Evolutionary conservation across 805 yeast species (phyloP).

Genomic region (Monosporozyma solicola): DNA sequence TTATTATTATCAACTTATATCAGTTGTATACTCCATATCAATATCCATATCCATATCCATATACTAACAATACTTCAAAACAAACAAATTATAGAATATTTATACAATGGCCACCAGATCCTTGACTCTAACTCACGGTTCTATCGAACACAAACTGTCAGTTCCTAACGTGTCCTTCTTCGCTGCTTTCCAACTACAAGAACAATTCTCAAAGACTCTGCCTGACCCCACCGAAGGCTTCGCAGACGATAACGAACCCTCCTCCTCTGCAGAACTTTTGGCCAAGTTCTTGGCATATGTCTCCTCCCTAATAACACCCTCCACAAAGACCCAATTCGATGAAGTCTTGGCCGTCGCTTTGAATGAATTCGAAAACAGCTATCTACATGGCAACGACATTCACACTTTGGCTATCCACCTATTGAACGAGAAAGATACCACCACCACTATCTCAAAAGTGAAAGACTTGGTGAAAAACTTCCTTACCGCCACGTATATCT

Average conservation of each 20-base stretch:
- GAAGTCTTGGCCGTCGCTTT: slow-evolving; percentile 64
- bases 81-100: neutral
- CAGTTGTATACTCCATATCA: too few relatives aligned
- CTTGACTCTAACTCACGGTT: slow-evolving; percentile 72
- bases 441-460: slow-evolving; percentile 61
- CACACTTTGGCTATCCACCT: slow-evolving; percentile 78
- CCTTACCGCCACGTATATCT: slow-evolving; percentile 48
- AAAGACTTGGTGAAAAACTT: slow-evolving; percentile 72
- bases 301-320: slow-evolving; percentile 39
- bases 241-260: slow-evolving; percentile 81
- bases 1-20: too few relatives aligned
- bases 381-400: slow-evolving; percentile 67
- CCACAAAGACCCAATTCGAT: slow-evolving; percentile 41
- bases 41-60: neutral
- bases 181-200: slow-evolving; percentile 77
- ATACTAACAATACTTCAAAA: neutral
- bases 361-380: slow-evolving; percentile 77
- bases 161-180: slow-evolving; percentile 77
- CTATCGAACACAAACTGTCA: slow-evolving; percentile 78
- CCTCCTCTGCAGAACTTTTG: slow-evolving; percentile 75
- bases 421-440: slow-evolving; percentile 42
- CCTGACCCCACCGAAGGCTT: slow-evolving; percentile 77
- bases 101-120: slow-evolving; percentile 52
- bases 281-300: slow-evolving; percentile 76
- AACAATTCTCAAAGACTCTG: slow-evolving; percentile 69